Evolutionary conservation across 495 filamentous ascomycete species (phyloP), one percentile per base, ranked within the genome.

Genomic region (Penicillium cosmopolitanum): DNA sequence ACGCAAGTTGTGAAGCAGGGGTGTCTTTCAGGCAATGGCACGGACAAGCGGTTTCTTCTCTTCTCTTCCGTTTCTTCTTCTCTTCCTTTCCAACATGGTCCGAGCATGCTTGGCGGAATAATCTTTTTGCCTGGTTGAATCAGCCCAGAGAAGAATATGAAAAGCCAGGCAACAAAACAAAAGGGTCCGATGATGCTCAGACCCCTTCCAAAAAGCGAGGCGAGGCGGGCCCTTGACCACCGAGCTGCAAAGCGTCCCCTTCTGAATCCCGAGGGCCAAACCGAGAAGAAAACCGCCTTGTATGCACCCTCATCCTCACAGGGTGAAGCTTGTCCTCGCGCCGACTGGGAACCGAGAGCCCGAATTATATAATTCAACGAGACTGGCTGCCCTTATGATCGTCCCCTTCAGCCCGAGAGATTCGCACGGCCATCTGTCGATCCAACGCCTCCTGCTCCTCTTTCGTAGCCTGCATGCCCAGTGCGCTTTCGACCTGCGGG

Each of bases 381-480:
- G 56, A n/a, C 31, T 35, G 42, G n/a, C 23, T 46, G 43, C 57
- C 40, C 48, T 51, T 57, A 50, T 66, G 56, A 50, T 66, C 57
- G 36, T 66, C 64, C 12, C 59, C 57, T 59, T 66, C 76, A 44
- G 77, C 71, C 34, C 74, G 64, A 31, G 72, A 72, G 25, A 82
- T 61, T 48, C 76, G 78, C 51, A 90, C 66, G 74, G 68, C 83
- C 66, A 68, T 67, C 64, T 68, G 77, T 69, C 61, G 67, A 61
- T 81, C 68, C 69, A 90, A 64, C 42, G 78, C 80, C 65, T 84
- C 76, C 62, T 80, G 82, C 64, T 91, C 85, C 60, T 86, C 69
- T 66, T 85, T 78, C 13, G 77, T 84, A n/a, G 89, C 75, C 44
- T 80, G 78, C 65, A 90, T 77, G 3, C 85, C 86, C 56, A 90